Conservation (phyloP, 192 early-diverging fungal species). For the Helicostylum pulchrum region DNA sequence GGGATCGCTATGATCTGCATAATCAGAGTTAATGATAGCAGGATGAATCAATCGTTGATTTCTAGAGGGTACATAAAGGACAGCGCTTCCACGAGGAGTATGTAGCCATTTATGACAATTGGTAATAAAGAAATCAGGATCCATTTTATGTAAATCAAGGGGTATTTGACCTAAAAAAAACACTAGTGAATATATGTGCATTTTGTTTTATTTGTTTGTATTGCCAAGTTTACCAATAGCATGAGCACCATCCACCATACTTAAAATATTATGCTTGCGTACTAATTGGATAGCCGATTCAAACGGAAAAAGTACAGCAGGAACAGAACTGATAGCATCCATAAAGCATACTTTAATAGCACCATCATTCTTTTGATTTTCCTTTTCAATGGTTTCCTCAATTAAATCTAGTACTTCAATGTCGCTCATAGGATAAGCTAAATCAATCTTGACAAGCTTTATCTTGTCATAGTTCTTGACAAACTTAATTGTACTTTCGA, state of each 20-base stretch:
- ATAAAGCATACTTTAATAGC: conserved; percentile 44
- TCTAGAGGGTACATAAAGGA: conserved; percentile 52
- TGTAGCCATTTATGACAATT: conserved; percentile 72
- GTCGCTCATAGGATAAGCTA: conserved; percentile 49
- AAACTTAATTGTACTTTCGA: conserved; percentile 45
- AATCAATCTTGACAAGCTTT: conserved; percentile 39
- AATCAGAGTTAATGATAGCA: conserved; percentile 39
- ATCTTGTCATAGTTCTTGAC: conserved; percentile 40
- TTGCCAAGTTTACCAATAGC: conserved; percentile 38
- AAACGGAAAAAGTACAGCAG: conserved; percentile 46
- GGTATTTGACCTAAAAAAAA: conserved; percentile 48
- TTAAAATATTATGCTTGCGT: conserved; percentile 47
- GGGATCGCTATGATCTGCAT: conserved; percentile 19
- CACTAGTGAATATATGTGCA: background rate
- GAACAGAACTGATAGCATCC: conserved; percentile 59
- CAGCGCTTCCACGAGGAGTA: conserved; percentile 49
- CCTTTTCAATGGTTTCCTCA: conserved; percentile 11
- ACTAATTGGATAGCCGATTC: conserved; percentile 39
- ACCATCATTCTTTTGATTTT: conserved; percentile 24
- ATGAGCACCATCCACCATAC: conserved; percentile 67
- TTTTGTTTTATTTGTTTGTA: background rate
- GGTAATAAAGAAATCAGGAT: conserved; percentile 67
- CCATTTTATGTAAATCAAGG: conserved; percentile 45
- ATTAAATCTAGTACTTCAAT: conserved; percentile 31
- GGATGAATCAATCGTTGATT: conserved; percentile 51